Evolutionary conservation across 1,284 basidiomycete species (phyloP), one percentile per base, ranked within the genome.

Genomic region (Phellopilus nigrolimitatus): DNA sequence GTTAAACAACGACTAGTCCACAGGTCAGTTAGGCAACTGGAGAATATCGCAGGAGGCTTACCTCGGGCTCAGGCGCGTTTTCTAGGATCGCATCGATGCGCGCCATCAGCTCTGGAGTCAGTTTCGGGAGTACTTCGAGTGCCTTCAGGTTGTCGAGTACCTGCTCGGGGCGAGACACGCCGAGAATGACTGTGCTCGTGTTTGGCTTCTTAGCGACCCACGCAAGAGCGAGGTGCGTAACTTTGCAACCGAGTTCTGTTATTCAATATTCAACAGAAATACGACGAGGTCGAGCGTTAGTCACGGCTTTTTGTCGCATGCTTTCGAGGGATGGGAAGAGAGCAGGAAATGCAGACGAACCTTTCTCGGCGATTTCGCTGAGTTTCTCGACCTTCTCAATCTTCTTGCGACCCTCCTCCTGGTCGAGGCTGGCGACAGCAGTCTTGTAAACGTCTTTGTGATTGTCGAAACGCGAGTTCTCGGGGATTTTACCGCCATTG

Each of bases 301-400:
- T n/a, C n/a, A n/a, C n/a, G n/a, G n/a, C n/a, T n/a, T n/a, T n/a
- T n/a, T n/a, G n/a, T n/a, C n/a, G n/a, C n/a, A n/a, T n/a, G n/a
- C n/a, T n/a, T n/a, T n/a, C n/a, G n/a, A n/a, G n/a, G n/a, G n/a
- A n/a, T n/a, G n/a, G n/a, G n/a, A n/a, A n/a, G n/a, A n/a, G n/a
- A n/a, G n/a, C n/a, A n/a, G n/a, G n/a, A n/a, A n/a, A n/a, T n/a
- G n/a, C n/a, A n/a, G n/a, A n/a, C 62, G 27, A 25, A 43, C 49
- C 49, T 66, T 67, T 64, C 46, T 75, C 71, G 22, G 88, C 86
- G 49, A 91, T 59, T 58, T 79, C 73, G 24, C 80, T 80, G 42
- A 92, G 66, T 59, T 82, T 72, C 49, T 73, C 76, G 53, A 91
- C 80, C 69, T 85, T 86, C 36, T 71, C 71, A 59, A 91, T 79